Evolutionary conservation across 768 basidiomycete species (phyloP).

Genomic region (Russula dissimulans): DNA sequence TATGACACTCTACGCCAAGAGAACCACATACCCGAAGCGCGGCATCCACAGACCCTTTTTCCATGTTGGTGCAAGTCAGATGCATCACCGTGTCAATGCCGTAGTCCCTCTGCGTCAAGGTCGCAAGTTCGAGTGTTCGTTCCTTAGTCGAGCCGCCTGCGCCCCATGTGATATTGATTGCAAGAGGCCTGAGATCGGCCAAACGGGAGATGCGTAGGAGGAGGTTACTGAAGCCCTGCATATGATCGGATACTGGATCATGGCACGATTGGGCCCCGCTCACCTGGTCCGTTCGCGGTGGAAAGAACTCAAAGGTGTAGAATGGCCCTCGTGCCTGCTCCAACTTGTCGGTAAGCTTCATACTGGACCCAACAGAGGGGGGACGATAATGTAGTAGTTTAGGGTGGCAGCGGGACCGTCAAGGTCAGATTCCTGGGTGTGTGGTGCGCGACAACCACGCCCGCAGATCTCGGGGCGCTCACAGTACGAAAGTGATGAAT

Average conservation of each 20-base stretch:
- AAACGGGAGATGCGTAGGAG: slow-evolving; percentile 80
- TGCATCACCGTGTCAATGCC: slow-evolving; percentile 85
- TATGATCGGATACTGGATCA: slow-evolving; percentile 3
- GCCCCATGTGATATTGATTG: slow-evolving; percentile 94
- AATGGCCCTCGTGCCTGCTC: slow-evolving; percentile 38
- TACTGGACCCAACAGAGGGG: slow-evolving; percentile 22
- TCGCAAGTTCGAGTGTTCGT: slow-evolving; percentile 78
- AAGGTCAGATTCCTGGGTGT: neutral
- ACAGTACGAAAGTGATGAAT: neutral
- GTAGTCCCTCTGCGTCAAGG: slow-evolving; percentile 61
- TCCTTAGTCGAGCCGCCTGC: slow-evolving; percentile 91
- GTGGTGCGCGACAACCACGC: neutral
- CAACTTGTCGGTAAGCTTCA: slow-evolving; percentile 75
- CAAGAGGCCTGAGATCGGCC: slow-evolving; percentile 65
- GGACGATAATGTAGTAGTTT: neutral
- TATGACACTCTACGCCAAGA: slow-evolving; percentile 3
- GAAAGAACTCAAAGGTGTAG: slow-evolving; percentile 96
- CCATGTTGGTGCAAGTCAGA: slow-evolving; percentile 96
- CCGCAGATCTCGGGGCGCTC: neutral
- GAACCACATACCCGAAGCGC: slow-evolving; percentile 59
- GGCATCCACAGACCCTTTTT: slow-evolving; percentile 75
- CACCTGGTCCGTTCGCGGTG: slow-evolving; percentile 87
- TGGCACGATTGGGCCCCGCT: slow-evolving; percentile 9
- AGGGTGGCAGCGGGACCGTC: no score
- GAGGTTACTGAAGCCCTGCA: slow-evolving; percentile 85